These are phyloP conservation scores for Drechslerella stenobrocha DNA, from an alignment of 2,329 filamentous ascomycete species.

Conservation along the genomic window DNA sequence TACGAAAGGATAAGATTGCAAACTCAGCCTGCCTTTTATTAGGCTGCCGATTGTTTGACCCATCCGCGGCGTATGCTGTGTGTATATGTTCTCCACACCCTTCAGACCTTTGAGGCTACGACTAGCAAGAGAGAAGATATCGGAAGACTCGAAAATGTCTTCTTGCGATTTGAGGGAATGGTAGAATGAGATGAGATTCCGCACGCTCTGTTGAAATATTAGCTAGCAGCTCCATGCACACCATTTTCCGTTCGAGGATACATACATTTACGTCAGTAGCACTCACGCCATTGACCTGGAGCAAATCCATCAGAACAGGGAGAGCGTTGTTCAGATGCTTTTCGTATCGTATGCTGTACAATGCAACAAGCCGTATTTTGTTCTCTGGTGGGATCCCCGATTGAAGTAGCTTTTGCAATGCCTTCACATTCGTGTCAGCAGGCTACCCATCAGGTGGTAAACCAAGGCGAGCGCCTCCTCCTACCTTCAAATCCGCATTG, in stretches of 20 bases:
- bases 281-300: constrained; percentile 82
- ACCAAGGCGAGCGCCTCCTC: constrained; percentile 38
- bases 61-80: constrained; percentile 87
- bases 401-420: constrained; percentile 82
- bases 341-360: constrained; percentile 93
- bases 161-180: constrained; percentile 72
- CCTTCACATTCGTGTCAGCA: constrained; percentile 58
- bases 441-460: neutral
- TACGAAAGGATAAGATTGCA: constrained; percentile 89
- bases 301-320: constrained; percentile 80
- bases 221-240: neutral
- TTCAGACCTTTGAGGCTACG: constrained; percentile 92
- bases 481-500: constrained; percentile 81
- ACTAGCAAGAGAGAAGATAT: constrained; percentile 85
- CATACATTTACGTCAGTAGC: constrained; percentile 66
- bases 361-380: constrained; percentile 84
- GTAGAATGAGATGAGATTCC: constrained; percentile 81
- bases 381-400: constrained; percentile 75
- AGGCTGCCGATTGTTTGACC: constrained; percentile 87
- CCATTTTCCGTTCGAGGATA: neutral
- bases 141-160: constrained; percentile 87
- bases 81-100: constrained; percentile 98
- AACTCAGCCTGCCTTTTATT: constrained; percentile 84
- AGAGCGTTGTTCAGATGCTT: constrained; percentile 82
- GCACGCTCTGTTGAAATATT: constrained; percentile 59